Base-by-base conservation (phyloP, 2,329 filamentous ascomycete genomes). In the Colletotrichum eremochloae region DNA sequence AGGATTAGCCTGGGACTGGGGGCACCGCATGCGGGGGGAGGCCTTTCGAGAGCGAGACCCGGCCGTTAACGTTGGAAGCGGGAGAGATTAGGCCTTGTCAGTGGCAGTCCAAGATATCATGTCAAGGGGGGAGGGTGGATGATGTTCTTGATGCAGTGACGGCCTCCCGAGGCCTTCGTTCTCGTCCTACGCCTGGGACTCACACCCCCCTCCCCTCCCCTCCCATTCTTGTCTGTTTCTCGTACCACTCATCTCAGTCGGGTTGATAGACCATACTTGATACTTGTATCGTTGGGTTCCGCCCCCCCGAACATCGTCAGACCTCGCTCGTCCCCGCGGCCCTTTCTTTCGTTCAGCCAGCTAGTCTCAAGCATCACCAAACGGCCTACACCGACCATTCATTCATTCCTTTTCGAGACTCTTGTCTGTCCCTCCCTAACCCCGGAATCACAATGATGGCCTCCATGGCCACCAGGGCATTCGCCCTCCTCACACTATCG, bases 401-500 rank as follows among this genome's bases (percentile, higher is more conserved):
- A 44, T 63, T 63, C 65, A 29, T 40, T 71, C 60, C 42, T 71
- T 48, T 48, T 12, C n/a, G 46, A 48, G 46, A 48, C 46, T 48
- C 14, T 12, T 12, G n/a, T 48, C 46, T 48, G 20, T 24, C 46
- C 20, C 5, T 12, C 4, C 56, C n/a, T 7, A 24, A 48, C 11
- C 15, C 48, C 7, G 5, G 12, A 24, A 24, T 5, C 42, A n/a
- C 8, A 20, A 50, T 38, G 40, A 67, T 70, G 61, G 29, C 24
- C 18, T 24, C 46, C 18, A 62, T 42, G 42, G 14, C 56, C 70
- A 56, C 75, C 72, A 67, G 62, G 67, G 67, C 67, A 3, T 46
- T 78, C 76, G 64, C 78, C 75, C 42, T 81, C 76, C 64, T 77
- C 68, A 24, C 68, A 67, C 79, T 80, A 63, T 74, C 79, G 40